These are phyloP conservation scores for Apiotrichum veenhuisii DNA, from an alignment of 1,284 basidiomycete genomes.

Conservation along the genomic window DNA sequence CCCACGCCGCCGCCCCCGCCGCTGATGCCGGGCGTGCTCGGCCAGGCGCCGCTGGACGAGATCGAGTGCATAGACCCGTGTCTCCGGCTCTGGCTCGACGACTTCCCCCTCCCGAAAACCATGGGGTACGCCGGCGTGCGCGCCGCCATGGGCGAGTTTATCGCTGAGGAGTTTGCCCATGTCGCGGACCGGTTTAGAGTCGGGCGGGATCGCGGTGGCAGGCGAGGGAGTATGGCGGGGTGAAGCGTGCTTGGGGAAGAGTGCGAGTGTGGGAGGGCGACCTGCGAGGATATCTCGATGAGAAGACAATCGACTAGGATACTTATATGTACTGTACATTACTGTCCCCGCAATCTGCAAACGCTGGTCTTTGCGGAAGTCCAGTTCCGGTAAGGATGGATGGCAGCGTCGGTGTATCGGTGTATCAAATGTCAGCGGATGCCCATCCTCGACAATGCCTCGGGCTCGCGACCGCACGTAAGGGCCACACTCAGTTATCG, in stretches of 20 bases:
- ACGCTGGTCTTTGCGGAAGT: no score
- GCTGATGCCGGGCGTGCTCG: neutral
- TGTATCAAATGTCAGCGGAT: no score
- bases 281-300: no score
- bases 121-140: neutral
- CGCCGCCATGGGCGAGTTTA: neutral
- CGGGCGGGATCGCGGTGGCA: neutral
- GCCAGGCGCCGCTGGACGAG: slow-evolving; percentile 1
- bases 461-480: no score
- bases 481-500: no score
- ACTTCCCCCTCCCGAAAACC: neutral
- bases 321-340: no score
- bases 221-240: neutral
- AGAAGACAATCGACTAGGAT: no score
- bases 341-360: no score
- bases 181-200: neutral
- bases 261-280: no score
- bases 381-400: no score
- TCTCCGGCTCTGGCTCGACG: slow-evolving; percentile 1
- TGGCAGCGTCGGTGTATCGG: no score
- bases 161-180: neutral
- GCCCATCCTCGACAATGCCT: no score
- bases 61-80: slow-evolving; percentile 1
- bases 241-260: neutral
- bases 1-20: neutral